These are phyloP conservation scores for Nicotiana knightiana DNA, from an alignment of 257 asterid species.

Conservation along the genomic window DNA sequence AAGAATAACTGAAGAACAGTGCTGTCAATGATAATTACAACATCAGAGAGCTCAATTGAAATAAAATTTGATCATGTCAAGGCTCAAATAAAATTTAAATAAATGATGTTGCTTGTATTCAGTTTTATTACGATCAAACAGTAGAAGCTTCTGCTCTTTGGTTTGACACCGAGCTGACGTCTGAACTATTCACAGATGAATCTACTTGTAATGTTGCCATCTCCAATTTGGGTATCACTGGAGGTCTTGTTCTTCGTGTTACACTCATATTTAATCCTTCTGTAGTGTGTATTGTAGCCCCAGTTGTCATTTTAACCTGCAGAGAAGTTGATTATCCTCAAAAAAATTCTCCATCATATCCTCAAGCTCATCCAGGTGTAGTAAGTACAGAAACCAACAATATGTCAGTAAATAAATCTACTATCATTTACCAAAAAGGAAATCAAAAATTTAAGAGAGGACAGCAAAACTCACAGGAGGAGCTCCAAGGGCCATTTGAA, in stretches of 20 bases:
- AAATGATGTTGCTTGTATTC: not conserved
- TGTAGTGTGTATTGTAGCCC: constrained; percentile 97
- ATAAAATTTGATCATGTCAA: not conserved
- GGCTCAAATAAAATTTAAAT: not conserved
- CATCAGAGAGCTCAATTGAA: not conserved
- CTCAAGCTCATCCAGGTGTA: not conserved
- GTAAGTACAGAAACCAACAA: not conserved
- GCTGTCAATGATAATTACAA: not conserved
- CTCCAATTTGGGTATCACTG: constrained; percentile 54
- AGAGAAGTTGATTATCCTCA: constrained; percentile 6
- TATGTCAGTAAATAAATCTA: not conserved
- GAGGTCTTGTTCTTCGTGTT: constrained; percentile 58
- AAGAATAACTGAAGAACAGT: not conserved
- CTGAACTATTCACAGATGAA: constrained; percentile 27
- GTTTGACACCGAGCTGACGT: constrained; percentile 26
- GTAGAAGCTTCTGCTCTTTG: constrained; percentile 38
- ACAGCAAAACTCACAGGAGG: constrained; percentile 69
- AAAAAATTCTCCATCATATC: not conserved
- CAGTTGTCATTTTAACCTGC: constrained; percentile 96
- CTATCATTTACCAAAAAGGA: not conserved
- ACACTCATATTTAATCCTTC: constrained; percentile 86
- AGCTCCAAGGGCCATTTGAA: constrained; percentile 84
- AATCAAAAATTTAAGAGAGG: not conserved
- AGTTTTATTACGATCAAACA: constrained; percentile 23
- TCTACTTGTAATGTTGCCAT: constrained; percentile 35